Evolutionary conservation across 164 flowering plant genomes (phyloP), one percentile per base, ranked within the genome.

Genomic region (Berberis thunbergii): DNA sequence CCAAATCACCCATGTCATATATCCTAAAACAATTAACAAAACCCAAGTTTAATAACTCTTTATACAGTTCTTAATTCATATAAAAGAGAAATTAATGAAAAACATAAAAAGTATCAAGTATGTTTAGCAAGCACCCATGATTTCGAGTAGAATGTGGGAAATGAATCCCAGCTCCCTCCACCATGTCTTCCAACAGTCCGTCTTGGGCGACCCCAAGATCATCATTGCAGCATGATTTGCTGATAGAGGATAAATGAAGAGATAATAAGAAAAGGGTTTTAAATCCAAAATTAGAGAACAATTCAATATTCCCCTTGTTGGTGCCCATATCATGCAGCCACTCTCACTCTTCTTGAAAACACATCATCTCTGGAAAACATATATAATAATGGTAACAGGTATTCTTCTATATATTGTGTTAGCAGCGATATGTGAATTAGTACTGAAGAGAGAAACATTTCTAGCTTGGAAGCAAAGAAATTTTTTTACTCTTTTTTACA

Each of bases 381-480:
- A 4, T n/a, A n/a, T n/a, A n/a, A 60, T 7, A 45, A n/a, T n/a
- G 63, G 40, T 45, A 5, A 12, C 8, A 56, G 39, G 38, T 6
- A 6, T 49, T 49, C 6, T 6, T 6, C 6, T 49, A 49, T 49
- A 49, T 49, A 49, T 49, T 6, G 26, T 26, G 26, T 26, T 26
- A 26, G 26, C 42, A 56, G 40, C 6, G 5, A 56, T n/a, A 26
- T 26, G n/a, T 5, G 9, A 3, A 56, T 3, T 56, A 78, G 79
- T 70, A 39, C 58, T 43, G 72, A 69, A 63, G 67, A 63, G 66
- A 26, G 69, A 59, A 73, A 54, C 49, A 62, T 45, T 43, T 41
- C 26, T 73, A 41, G 45, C 85, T 84, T 84, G 41, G 60, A 84
- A 80, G 88, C 83, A 60, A 84, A 79, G 88, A 64, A 61, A 74